Evolutionary conservation across 768 basidiomycete genomes (phyloP).

Genomic region (Pholiota conissans): DNA sequence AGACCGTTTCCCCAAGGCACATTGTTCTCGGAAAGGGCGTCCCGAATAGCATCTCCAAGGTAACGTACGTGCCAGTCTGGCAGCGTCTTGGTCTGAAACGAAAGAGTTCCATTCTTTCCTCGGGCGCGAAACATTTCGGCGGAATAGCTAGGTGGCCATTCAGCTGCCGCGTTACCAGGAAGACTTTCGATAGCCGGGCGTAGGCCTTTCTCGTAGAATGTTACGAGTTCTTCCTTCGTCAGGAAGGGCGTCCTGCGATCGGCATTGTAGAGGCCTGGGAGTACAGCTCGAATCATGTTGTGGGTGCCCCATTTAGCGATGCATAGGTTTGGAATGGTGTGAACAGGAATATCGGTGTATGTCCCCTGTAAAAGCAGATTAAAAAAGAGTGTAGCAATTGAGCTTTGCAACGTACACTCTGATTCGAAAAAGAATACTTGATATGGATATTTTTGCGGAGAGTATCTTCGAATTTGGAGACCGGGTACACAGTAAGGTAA

Average conservation of each 20-base stretch:
- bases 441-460: conserved; percentile 20
- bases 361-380: not conserved
- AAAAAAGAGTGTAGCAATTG: not conserved
- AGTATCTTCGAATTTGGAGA: conserved; percentile 15
- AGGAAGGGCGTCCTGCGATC: conserved; percentile 2
- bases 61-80: not conserved
- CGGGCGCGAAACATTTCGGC: conserved; percentile 22
- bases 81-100: conserved; percentile 16
- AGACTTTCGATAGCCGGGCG: conserved; percentile 17
- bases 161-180: not conserved
- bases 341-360: not conserved
- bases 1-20: conserved; percentile 15
- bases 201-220: conserved; percentile 22
- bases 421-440: conserved; percentile 4
- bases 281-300: conserved; percentile 20
- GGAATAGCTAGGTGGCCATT: conserved; percentile 23
- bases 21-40: not conserved
- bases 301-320: conserved; percentile 16
- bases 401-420: not conserved
- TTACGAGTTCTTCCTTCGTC: conserved; percentile 2
- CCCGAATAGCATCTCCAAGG: conserved; percentile 14
- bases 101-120: conserved; percentile 12
- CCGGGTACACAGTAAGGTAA: conserved; percentile 12
- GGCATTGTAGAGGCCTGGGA: conserved; percentile 17
- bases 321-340: conserved; percentile 24